These are phyloP conservation scores for Onygena corvina DNA, from an alignment of 2,329 filamentous ascomycete species.

Conservation along the genomic window DNA sequence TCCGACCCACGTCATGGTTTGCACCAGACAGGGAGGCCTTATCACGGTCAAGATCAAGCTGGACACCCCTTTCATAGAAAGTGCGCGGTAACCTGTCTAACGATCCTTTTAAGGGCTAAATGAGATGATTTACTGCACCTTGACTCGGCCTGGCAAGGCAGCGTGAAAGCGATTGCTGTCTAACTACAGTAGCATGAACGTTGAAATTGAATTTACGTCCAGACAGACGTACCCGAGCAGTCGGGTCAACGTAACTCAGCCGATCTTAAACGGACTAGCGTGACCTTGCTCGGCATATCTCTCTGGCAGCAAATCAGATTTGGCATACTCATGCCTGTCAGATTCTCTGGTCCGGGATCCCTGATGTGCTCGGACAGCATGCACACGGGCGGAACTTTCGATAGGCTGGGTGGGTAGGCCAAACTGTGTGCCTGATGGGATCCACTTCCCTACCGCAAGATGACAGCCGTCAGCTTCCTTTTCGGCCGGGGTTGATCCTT, in stretches of 20 bases:
- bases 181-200: conserved; percentile 21
- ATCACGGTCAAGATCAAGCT: no score
- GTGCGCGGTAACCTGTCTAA: neutral
- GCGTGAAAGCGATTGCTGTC: neutral
- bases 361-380: neutral
- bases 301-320: conserved; percentile 13
- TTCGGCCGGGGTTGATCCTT: conserved; percentile 9
- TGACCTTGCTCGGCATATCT: conserved; percentile 11
- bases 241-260: conserved; percentile 29
- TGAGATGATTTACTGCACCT: neutral
- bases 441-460: neutral
- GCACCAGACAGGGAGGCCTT: no score
- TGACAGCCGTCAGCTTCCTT: conserved; percentile 1
- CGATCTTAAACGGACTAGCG: conserved; percentile 22
- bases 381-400: conserved; percentile 1
- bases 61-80: neutral
- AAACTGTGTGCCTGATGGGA: conserved; percentile 5
- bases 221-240: conserved; percentile 19
- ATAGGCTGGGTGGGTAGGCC: neutral
- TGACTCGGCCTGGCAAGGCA: neutral
- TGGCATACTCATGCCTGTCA: neutral
- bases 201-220: conserved; percentile 29
- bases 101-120: neutral
- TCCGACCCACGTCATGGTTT: no score
- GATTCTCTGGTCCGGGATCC: neutral